A percentile compares a stretch with the other conserved stretches of the same genome.
These are phyloP conservation scores for Misopates orontium DNA, from an alignment of 257 asterid species.

Conservation along the genomic window DNA sequence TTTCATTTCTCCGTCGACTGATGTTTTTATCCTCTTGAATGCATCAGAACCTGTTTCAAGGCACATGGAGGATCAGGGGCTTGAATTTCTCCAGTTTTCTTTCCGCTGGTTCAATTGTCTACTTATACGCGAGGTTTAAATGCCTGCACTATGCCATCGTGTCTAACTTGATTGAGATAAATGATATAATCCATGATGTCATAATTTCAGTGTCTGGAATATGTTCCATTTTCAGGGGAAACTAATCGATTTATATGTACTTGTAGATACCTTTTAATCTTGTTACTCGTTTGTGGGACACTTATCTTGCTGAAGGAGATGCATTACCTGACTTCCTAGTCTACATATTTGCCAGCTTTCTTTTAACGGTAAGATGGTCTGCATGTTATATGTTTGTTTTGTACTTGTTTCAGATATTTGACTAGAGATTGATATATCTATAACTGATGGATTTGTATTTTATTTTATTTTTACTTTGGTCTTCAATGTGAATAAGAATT, in stretches of 20 bases:
- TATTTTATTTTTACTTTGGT: too few relatives aligned
- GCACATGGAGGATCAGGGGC: slow-evolving; percentile 97
- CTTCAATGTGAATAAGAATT: too few relatives aligned
- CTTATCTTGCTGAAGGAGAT: slow-evolving; percentile 99
- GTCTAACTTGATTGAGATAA: neutral
- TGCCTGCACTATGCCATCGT: slow-evolving; percentile 10
- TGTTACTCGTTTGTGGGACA: slow-evolving; percentile 94
- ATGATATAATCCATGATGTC: slow-evolving; percentile 9
- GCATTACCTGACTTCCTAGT: slow-evolving; percentile 91
- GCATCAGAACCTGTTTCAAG: slow-evolving; percentile 70
- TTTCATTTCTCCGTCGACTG: neutral
- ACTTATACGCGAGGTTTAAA: slow-evolving; percentile 87
- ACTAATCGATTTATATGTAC: slow-evolving; percentile 26
- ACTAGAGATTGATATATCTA: too few relatives aligned
- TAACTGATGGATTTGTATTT: too few relatives aligned
- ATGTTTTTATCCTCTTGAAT: slow-evolving; percentile 20
- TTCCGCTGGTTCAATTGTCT: slow-evolving; percentile 99
- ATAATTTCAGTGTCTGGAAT: neutral
- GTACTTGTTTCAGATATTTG: neutral
- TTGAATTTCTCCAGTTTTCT: slow-evolving; percentile 97
- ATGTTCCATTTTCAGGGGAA: slow-evolving; percentile 1
- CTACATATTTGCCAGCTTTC: slow-evolving; percentile 93
- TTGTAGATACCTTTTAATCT: slow-evolving; percentile 82
- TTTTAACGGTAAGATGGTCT: slow-evolving; percentile 60
- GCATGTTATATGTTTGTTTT: neutral